Evolutionary conservation across 2,329 filamentous ascomycete genomes (phyloP).

Genomic region (Aspergillus nomiae): DNA sequence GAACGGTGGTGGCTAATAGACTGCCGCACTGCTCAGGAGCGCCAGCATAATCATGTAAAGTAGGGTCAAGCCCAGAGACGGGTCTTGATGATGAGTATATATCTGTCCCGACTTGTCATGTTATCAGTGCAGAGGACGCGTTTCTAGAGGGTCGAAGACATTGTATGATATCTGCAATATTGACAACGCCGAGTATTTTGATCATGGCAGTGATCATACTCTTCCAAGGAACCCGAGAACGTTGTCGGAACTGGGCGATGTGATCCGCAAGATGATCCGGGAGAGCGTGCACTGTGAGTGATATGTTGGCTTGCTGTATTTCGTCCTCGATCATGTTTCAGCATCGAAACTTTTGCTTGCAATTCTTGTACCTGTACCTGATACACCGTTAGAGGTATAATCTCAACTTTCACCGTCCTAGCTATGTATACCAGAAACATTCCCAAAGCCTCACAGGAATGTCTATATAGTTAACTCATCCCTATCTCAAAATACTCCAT

Average conservation of each 20-base stretch:
- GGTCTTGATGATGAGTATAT: not conserved
- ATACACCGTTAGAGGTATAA: not conserved
- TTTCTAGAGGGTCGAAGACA: not conserved
- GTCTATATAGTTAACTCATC: not conserved
- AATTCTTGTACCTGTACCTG: no score
- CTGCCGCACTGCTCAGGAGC: not conserved
- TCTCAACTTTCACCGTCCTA: not conserved
- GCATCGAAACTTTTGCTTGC: not conserved
- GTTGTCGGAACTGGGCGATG: not conserved
- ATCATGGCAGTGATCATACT: not conserved
- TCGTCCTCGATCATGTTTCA: not conserved
- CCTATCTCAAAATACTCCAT: not conserved
- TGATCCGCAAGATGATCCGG: not conserved
- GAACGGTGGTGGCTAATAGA: not conserved
- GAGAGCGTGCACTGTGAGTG: not conserved
- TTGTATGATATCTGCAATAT: not conserved
- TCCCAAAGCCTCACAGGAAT: not conserved
- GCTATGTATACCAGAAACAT: not conserved
- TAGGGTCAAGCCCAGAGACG: not conserved
- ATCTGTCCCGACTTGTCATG: not conserved
- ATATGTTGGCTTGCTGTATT: not conserved
- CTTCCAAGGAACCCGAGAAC: not conserved
- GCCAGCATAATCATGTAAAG: not conserved
- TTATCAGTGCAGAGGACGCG: not conserved
- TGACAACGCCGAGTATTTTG: not conserved